phyloP scores from a whole-genome alignment of 2,329 filamentous ascomycete species.

The Cryphonectria carpinicola region DNA sequence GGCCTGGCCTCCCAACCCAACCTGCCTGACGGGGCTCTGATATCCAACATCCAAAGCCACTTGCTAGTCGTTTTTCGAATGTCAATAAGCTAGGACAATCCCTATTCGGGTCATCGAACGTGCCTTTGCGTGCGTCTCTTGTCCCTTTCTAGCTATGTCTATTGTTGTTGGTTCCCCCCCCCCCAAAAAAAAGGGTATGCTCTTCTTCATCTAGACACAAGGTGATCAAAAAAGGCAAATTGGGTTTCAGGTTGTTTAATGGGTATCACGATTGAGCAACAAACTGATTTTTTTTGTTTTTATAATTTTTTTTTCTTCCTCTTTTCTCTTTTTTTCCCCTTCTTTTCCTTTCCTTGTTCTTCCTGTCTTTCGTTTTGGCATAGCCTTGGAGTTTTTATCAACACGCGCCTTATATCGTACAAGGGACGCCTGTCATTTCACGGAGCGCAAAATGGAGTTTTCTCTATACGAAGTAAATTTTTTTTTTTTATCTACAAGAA shows the following conservation, averaged over 20 bases:
- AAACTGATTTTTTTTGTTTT: background rate
- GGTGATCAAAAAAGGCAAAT: background rate
- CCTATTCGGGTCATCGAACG: background rate
- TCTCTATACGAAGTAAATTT: background rate
- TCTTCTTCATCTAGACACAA: background rate
- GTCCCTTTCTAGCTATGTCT: background rate
- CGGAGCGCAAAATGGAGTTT: background rate
- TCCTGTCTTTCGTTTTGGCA: background rate
- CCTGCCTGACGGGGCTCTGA: background rate
- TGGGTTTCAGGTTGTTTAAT: background rate
- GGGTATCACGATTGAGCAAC: background rate
- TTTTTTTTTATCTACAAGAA: background rate
- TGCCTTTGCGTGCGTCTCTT: background rate
- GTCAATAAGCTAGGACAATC: background rate
- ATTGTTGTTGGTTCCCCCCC: too few relatives aligned
- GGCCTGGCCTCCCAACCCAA: background rate
- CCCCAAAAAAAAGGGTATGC: background rate
- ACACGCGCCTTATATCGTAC: background rate
- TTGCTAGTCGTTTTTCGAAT: background rate
- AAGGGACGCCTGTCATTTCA: conserved; percentile 7
- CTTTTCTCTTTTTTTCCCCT: background rate
- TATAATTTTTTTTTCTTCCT: background rate
- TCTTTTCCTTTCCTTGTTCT: too few relatives aligned
- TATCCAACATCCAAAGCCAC: background rate
- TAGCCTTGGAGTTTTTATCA: conserved; percentile 3